Percentiles rank a stretch among this genome's conserved stretches.
phyloP scores from a whole-genome alignment of 2,329 filamentous ascomycete species.

The Cordyceps javanica region DNA sequence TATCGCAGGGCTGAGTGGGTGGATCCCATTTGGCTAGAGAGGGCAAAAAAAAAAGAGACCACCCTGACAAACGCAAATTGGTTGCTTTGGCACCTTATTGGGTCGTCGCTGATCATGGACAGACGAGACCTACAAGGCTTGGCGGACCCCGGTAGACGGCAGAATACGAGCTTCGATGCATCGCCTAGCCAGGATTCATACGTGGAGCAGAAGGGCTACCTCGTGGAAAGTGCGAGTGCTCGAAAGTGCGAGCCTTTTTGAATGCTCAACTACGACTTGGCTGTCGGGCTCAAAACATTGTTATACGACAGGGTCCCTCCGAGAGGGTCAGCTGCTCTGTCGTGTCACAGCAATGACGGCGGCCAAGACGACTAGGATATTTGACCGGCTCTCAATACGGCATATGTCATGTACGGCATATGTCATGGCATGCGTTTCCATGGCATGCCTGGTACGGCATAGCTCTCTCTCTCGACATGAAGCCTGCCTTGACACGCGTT shows the following conservation, averaged over 20 bases:
- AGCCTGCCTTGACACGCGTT: background rate
- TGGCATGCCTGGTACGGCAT: background rate
- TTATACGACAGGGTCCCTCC: background rate
- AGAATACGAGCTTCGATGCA: constrained; percentile 5
- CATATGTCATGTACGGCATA: background rate
- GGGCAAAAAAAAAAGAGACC: background rate
- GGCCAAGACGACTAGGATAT: background rate
- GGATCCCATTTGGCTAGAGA: background rate
- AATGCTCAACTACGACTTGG: too few relatives aligned
- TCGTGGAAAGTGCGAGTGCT: background rate
- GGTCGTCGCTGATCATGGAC: background rate
- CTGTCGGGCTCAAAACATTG: background rate
- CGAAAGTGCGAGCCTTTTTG: too few relatives aligned
- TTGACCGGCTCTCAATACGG: background rate
- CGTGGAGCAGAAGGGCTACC: too few relatives aligned
- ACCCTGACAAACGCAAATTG: background rate
- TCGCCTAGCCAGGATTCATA: background rate
- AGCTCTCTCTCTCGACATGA: background rate
- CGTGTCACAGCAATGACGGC: background rate
- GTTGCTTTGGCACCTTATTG: background rate
- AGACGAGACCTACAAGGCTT: background rate
- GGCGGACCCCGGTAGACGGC: background rate
- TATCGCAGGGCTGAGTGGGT: background rate
- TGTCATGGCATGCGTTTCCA: background rate
- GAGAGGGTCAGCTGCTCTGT: background rate